Percentiles rank a stretch among this genome's conserved stretches.
Conservation (phyloP, 1,139 yeast species). For the Casaregolazyma lundiana region DNA sequence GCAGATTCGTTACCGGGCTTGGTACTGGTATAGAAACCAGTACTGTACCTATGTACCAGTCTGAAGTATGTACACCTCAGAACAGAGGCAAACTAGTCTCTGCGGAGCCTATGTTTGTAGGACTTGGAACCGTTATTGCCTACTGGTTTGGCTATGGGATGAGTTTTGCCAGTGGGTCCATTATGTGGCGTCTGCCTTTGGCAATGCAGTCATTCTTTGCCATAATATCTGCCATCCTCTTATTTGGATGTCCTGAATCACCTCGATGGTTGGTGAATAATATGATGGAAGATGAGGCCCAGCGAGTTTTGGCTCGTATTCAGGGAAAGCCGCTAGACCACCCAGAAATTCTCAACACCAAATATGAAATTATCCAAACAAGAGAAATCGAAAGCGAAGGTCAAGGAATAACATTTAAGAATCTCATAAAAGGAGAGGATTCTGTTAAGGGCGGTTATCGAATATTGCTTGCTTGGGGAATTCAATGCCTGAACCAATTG, state of each 20-base stretch:
- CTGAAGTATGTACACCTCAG: slow-evolving; percentile 66
- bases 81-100: slow-evolving; percentile 68
- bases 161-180: slow-evolving; percentile 36
- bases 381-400: no score
- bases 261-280: slow-evolving; percentile 54
- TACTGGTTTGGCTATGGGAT: slow-evolving; percentile 65
- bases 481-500: slow-evolving; percentile 61
- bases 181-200: slow-evolving; percentile 51
- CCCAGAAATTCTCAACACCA: slow-evolving; percentile 39
- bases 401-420: no score
- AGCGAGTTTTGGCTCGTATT: no score
- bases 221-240: slow-evolving; percentile 16
- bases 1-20: slow-evolving; percentile 68
- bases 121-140: slow-evolving; percentile 65
- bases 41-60: slow-evolving; percentile 25
- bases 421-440: slow-evolving; percentile 34
- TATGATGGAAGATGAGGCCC: slow-evolving; percentile 40
- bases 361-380: slow-evolving; percentile 17
- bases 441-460: slow-evolving; percentile 47
- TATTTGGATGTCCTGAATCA: slow-evolving; percentile 57
- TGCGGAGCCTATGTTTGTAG: slow-evolving; percentile 65
- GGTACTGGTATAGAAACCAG: slow-evolving; percentile 37
- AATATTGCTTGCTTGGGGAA: slow-evolving; percentile 43
- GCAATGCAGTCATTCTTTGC: slow-evolving; percentile 23
- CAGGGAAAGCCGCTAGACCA: no score